Conservation (phyloP, 1,139 yeast species). For the Magnusiomyces fungicola region DNA sequence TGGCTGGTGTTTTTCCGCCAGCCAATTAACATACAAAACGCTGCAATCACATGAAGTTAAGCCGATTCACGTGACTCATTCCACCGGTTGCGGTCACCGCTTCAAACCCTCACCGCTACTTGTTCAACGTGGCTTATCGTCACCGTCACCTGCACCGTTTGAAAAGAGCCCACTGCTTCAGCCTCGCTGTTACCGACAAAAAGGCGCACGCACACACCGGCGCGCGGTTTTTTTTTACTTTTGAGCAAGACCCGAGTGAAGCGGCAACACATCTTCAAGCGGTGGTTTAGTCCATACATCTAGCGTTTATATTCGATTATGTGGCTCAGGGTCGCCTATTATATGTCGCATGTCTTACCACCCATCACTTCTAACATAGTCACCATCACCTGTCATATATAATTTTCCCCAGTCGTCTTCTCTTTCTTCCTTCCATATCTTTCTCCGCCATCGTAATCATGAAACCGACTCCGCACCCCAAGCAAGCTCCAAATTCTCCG, state of each 20-base stretch:
- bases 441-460: not conserved
- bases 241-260: too few species aligned
- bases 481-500: constrained; percentile 10
- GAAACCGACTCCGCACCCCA: not conserved
- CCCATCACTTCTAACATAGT: too few species aligned
- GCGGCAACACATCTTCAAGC: too few species aligned
- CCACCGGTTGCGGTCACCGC: not conserved
- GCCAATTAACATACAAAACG: not conserved
- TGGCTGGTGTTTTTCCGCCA: not conserved
- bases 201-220: too few species aligned
- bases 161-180: not conserved
- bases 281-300: not conserved
- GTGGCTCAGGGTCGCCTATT: too few species aligned
- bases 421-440: not conserved
- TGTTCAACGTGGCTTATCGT: too few species aligned
- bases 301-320: too few species aligned
- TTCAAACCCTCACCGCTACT: not conserved
- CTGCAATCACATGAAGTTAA: not conserved
- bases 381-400: too few species aligned
- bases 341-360: too few species aligned
- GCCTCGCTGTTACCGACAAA: too few species aligned
- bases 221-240: too few species aligned
- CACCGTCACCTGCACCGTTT: not conserved
- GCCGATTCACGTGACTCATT: not conserved
- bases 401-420: not conserved